Evolutionary conservation across 2,329 filamentous ascomycete genomes (phyloP).

Genomic region (Pyricularia sp.): DNA sequence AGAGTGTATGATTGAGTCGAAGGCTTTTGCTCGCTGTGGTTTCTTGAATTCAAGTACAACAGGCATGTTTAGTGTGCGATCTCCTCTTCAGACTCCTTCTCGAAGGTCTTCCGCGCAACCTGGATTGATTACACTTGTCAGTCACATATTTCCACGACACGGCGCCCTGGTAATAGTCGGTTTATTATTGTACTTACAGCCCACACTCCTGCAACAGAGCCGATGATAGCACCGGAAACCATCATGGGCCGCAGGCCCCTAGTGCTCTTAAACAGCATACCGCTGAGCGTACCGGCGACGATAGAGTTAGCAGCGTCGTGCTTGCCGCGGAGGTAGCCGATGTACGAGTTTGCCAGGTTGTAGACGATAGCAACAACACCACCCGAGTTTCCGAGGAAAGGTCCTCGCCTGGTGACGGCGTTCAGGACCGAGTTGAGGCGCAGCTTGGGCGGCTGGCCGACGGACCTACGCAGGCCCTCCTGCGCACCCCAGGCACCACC

Average conservation of each 20-base stretch:
- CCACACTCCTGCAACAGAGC: constrained; percentile 76
- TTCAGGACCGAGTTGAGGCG: constrained; percentile 92
- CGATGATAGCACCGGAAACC: constrained; percentile 87
- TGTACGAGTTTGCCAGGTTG: constrained; percentile 81
- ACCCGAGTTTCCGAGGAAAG: constrained; percentile 92
- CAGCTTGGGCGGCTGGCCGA: constrained; percentile 73
- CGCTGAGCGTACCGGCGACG: constrained; percentile 74
- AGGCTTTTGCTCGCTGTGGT: not conserved
- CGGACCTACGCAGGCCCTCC: constrained; percentile 77
- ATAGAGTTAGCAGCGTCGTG: constrained; percentile 89
- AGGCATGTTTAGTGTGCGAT: not conserved
- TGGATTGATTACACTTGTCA: constrained; percentile 2
- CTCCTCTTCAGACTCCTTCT: not conserved
- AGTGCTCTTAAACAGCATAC: constrained; percentile 95
- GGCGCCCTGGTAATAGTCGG: no score
- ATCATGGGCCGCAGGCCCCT: constrained; percentile 84
- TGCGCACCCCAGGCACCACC: constrained; percentile 89
- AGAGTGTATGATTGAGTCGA: not conserved
- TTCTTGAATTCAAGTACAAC: not conserved
- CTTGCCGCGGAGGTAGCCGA: constrained; percentile 71
- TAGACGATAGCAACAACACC: constrained; percentile 95
- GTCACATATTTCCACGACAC: not conserved
- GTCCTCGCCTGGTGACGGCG: constrained; percentile 83
- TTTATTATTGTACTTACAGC: constrained; percentile 55
- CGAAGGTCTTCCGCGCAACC: constrained; percentile 5